phyloP scores from a whole-genome alignment of 2,329 filamentous ascomycete genomes.

The Harringtonia lauricola region DNA sequence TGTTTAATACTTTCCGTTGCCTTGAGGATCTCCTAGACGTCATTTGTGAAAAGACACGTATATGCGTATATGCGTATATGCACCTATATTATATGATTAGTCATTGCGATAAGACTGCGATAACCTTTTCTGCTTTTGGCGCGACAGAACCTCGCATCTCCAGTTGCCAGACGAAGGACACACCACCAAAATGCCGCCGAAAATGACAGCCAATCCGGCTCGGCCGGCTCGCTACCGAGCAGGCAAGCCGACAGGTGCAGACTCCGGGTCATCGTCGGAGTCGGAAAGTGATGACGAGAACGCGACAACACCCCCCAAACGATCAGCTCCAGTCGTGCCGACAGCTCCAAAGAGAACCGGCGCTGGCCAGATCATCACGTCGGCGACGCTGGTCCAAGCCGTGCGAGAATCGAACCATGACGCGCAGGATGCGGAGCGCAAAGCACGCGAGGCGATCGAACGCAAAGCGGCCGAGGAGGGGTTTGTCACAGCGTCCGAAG shows the following conservation, averaged over 20 bases:
- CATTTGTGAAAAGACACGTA: too few species aligned
- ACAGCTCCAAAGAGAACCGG: conserved; percentile 43
- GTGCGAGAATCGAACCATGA: conserved; percentile 26
- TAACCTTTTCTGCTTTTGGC: too few species aligned
- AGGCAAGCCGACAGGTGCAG: conserved; percentile 59
- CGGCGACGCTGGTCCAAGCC: conserved; percentile 8
- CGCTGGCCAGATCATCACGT: conserved; percentile 39
- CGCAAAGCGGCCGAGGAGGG: conserved; percentile 46
- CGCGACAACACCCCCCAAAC: conserved; percentile 22
- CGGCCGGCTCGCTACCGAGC: conserved; percentile 74
- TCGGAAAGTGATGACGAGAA: conserved; percentile 22
- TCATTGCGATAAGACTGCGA: too few species aligned
- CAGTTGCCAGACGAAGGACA: too few species aligned
- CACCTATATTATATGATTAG: too few species aligned
- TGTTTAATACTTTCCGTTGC: too few species aligned
- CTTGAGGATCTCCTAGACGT: too few species aligned
- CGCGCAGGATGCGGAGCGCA: conserved; percentile 34
- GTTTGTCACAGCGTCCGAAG: conserved; percentile 48
- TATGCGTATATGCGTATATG: too few species aligned
- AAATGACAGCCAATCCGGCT: conserved; percentile 87
- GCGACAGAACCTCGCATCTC: too few species aligned
- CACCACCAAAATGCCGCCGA: conserved; percentile 45
- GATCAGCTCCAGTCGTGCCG: conserved; percentile 6
- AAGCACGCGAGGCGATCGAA: conserved; percentile 29
- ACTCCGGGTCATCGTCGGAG: conserved; percentile 37